Evolutionary conservation across 345 rosid genomes (phyloP).

Genomic region (Populus davidiana): DNA sequence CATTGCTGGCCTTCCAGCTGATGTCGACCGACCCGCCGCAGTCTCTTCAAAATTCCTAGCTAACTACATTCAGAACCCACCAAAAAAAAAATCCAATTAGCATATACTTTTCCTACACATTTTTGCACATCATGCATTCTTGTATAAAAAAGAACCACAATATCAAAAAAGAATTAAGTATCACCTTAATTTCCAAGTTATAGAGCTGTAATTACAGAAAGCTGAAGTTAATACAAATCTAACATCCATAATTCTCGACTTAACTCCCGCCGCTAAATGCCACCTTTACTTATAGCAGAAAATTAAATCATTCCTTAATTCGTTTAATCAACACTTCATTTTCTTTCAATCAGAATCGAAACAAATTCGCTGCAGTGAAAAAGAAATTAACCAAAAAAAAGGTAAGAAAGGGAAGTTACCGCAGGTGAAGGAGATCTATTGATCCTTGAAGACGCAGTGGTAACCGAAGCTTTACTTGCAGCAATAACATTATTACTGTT

Average conservation of each 20-base stretch:
- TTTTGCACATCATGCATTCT: neutral
- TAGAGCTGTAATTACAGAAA: neutral
- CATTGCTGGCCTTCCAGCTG: conserved; percentile 55
- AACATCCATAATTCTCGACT: neutral
- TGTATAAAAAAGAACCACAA: neutral
- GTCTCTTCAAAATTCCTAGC: conserved; percentile 48
- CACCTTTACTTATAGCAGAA: neutral
- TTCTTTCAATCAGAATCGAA: conserved; percentile 1
- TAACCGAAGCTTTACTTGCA: neutral
- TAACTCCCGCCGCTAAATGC: neutral
- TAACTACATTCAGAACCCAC: conserved; percentile 33
- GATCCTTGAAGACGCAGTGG: neutral
- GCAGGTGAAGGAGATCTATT: conserved; percentile 91
- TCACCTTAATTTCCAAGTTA: neutral
- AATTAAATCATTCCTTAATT: neutral
- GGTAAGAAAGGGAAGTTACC: conserved; percentile 36
- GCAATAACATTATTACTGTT: neutral
- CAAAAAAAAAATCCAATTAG: conserved; percentile 16
- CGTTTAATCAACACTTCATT: neutral
- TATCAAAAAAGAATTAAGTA: neutral
- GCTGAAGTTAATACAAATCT: neutral
- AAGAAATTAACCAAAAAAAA: neutral
- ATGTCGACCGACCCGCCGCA: conserved; percentile 44
- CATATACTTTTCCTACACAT: neutral
- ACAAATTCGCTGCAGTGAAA: neutral